These are phyloP conservation scores for Xylariales sp. DNA, from an alignment of 2,329 filamentous ascomycete species.

Conservation along the genomic window DNA sequence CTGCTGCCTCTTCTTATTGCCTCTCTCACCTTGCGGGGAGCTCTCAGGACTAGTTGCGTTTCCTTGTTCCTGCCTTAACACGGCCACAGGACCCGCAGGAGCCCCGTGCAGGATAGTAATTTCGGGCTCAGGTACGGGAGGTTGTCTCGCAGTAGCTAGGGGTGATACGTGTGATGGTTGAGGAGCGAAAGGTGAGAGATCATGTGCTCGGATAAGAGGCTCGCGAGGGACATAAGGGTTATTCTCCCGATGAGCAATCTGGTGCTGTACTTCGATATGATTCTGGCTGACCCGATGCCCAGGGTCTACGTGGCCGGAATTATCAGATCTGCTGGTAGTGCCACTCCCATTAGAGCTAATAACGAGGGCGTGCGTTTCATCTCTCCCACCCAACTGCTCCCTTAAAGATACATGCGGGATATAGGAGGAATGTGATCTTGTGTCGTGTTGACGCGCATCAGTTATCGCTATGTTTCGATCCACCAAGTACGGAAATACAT, in stretches of 20 bases:
- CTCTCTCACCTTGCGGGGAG: slow-evolving; percentile 49
- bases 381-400: slow-evolving; percentile 11
- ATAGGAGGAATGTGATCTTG: slow-evolving; percentile 5
- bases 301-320: slow-evolving; percentile 31
- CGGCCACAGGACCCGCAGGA: slow-evolving; percentile 52
- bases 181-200: slow-evolving; percentile 68
- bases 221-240: slow-evolving; percentile 42
- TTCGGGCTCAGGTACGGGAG: slow-evolving; percentile 24
- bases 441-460: slow-evolving; percentile 8
- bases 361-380: slow-evolving; percentile 20
- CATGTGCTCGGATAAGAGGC: slow-evolving; percentile 67
- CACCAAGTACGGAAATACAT: too few species aligned
- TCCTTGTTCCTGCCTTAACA: slow-evolving; percentile 46
- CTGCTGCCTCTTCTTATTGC: slow-evolving; percentile 49
- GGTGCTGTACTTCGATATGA: slow-evolving; percentile 26
- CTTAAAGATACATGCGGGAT: background rate
- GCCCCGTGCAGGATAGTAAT: slow-evolving; percentile 30
- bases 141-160: slow-evolving; percentile 41
- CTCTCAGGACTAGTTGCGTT: slow-evolving; percentile 55
- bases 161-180: slow-evolving; percentile 68
- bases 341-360: slow-evolving; percentile 34
- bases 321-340: slow-evolving; percentile 37
- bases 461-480: too few species aligned
- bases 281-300: slow-evolving; percentile 29
- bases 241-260: slow-evolving; percentile 32